phyloP scores from a whole-genome alignment of 176 grass and related monocot species.

The Musa itinerans region DNA sequence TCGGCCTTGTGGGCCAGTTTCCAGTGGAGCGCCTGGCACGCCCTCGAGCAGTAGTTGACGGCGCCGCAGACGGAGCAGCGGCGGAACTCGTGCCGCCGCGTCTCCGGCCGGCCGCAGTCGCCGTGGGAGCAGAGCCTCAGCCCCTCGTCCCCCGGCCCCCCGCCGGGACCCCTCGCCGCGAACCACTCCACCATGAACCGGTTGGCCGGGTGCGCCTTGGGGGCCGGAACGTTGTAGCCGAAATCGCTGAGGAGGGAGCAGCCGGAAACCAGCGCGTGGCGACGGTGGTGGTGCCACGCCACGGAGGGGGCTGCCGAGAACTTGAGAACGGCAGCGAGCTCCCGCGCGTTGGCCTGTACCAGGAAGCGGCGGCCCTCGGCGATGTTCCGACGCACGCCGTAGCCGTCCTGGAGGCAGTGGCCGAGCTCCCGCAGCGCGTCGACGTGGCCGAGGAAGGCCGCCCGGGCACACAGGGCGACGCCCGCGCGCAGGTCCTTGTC shows the following conservation, averaged over 20 bases:
- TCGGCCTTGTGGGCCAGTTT: conserved; percentile 32
- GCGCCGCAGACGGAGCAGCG: conserved; percentile 46
- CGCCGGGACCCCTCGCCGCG: neutral
- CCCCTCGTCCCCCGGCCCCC: neutral
- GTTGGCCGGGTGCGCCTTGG: conserved; percentile 25
- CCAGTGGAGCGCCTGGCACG: conserved; percentile 69
- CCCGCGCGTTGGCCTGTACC: conserved; percentile 40
- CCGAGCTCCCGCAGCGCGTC: conserved; percentile 58
- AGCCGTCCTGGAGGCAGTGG: conserved; percentile 64
- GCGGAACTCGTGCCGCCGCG: conserved; percentile 50
- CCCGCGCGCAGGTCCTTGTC: conserved; percentile 42
- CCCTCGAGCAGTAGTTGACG: conserved; percentile 53
- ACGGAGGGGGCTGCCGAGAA: neutral
- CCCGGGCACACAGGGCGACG: conserved; percentile 40
- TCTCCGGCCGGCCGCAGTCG: conserved; percentile 42
- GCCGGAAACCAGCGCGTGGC: conserved; percentile 2
- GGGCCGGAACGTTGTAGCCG: conserved; percentile 7
- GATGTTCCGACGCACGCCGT: conserved; percentile 39
- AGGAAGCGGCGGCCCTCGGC: conserved; percentile 33
- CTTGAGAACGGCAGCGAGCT: conserved; percentile 16
- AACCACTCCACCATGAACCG: conserved; percentile 71
- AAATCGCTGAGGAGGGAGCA: conserved; percentile 20
- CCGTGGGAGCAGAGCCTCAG: conserved; percentile 38
- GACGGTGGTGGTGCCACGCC: neutral
- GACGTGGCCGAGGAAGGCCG: conserved; percentile 43